Evolutionary conservation across 2,329 filamentous ascomycete genomes (phyloP).

Genomic region (Aspergillus ibericus): DNA sequence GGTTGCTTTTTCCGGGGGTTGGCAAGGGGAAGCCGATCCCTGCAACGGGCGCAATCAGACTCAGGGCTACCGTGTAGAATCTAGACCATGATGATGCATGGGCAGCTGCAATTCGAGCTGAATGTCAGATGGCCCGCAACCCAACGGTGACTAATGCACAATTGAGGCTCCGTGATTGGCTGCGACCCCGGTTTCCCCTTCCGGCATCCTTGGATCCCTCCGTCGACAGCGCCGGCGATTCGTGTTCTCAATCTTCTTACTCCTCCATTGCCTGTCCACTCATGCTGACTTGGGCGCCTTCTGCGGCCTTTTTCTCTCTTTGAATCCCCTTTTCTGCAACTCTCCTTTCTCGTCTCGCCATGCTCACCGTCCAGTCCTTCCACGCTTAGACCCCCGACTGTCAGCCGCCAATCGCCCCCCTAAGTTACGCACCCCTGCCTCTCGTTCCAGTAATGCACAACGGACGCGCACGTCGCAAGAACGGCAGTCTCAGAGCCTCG

Average conservation of each 20-base stretch:
- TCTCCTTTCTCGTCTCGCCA: neutral
- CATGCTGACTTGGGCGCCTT: neutral
- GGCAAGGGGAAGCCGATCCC: neutral
- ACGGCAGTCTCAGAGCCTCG: constrained; percentile 30
- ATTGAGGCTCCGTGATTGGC: neutral
- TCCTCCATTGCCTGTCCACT: neutral
- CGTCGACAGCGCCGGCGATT: neutral
- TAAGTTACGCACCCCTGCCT: constrained; percentile 17
- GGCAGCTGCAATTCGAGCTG: neutral
- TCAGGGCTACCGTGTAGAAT: constrained; percentile 8
- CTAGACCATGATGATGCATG: neutral
- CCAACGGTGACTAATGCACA: constrained; percentile 1
- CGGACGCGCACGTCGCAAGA: constrained; percentile 27
- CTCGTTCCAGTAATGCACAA: constrained; percentile 19
- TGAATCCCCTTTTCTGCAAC: neutral
- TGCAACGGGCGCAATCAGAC: neutral
- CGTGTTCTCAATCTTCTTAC: neutral
- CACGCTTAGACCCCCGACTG: neutral
- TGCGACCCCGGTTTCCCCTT: neutral
- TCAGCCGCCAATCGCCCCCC: neutral
- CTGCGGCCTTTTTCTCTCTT: neutral
- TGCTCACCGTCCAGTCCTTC: neutral
- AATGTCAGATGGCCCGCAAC: neutral
- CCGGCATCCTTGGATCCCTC: neutral
- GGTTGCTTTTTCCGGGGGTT: neutral